Evolutionary conservation across 768 basidiomycete genomes (phyloP), one percentile per base, ranked within the genome.

Genomic region (Russula abietina): DNA sequence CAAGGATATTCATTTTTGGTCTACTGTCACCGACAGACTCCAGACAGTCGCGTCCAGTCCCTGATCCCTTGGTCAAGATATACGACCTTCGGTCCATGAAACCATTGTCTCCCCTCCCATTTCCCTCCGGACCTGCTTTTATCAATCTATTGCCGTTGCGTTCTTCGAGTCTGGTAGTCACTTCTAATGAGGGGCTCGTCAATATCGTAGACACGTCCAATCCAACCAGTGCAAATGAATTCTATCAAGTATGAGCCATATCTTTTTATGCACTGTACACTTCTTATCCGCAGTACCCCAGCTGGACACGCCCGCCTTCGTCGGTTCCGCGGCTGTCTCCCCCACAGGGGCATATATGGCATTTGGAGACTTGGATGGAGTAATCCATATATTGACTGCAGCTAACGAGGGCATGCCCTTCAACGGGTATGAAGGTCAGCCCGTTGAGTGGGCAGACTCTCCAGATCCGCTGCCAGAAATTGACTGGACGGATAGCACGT

Each of bases 51-150:
- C 86, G 89, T 52, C 93, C 95, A 5, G 82, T 88, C 59, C 89
- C 91, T 0, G 96, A 98, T 72, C 91, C 93, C 3, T 78, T 94
- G 38, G 92, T 99, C 66, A 97, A 96, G 75, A 80, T 98, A 14
- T 97, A 89, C 69, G 96, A 99, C 73, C 69, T 92, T 33, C 87
- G 96, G 33, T 91, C 81, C 26, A 83, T 98, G 79, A 82, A 84
- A 45, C 80, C 93, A 0, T 79, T 98, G 2, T 82, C 92, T 3
- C 93, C 96, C 0, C 81, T 98, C 33, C 85, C 91, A 1, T 98
- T 97, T 72, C 84, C 92, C 6, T 83, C 87, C 12, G 89, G 89
- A 0, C 94, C 96, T 1, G 83, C 90, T 1, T 94, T 95, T 72
- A 87, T 95, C 65, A 85, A 88, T 53, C 71, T 89, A 30, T 79